phyloP scores from a whole-genome alignment of 805 yeast species.

The Blastobotrys parvus region DNA sequence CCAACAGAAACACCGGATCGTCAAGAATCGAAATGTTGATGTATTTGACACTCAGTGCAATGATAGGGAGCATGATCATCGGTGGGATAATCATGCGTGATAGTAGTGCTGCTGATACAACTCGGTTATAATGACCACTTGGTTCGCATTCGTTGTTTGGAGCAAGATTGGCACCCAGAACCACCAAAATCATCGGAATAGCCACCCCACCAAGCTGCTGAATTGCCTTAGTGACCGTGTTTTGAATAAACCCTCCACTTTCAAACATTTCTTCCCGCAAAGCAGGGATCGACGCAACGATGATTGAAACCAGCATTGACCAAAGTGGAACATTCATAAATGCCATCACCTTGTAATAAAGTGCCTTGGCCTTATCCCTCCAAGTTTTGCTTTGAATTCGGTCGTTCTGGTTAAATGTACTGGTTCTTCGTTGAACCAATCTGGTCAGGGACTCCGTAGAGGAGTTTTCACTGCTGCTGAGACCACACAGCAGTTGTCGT shows the following conservation, averaged over 20 bases:
- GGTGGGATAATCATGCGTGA: conserved; percentile 58
- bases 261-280: conserved; percentile 40
- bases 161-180: conserved; percentile 51
- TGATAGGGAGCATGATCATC: conserved; percentile 43
- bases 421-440: background rate
- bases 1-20: conserved; percentile 54
- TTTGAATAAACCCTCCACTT: conserved; percentile 38
- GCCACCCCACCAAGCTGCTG: conserved; percentile 49
- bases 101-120: conserved; percentile 45
- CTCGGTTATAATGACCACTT: conserved; percentile 33
- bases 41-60: conserved; percentile 45
- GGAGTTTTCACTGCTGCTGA: too few species aligned
- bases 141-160: conserved; percentile 41
- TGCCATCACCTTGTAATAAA: conserved; percentile 8
- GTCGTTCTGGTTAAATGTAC: background rate
- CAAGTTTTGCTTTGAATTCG: too few species aligned
- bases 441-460: background rate
- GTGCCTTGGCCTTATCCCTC: background rate
- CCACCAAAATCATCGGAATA: conserved; percentile 52
- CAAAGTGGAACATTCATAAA: conserved; percentile 61
- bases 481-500: too few species aligned
- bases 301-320: conserved; percentile 51
- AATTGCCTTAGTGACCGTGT: conserved; percentile 46
- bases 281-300: conserved; percentile 49
- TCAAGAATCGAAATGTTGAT: conserved; percentile 38